These are phyloP conservation scores for Aspergillus melleus DNA, from an alignment of 2,329 filamentous ascomycete genomes.

Conservation along the genomic window DNA sequence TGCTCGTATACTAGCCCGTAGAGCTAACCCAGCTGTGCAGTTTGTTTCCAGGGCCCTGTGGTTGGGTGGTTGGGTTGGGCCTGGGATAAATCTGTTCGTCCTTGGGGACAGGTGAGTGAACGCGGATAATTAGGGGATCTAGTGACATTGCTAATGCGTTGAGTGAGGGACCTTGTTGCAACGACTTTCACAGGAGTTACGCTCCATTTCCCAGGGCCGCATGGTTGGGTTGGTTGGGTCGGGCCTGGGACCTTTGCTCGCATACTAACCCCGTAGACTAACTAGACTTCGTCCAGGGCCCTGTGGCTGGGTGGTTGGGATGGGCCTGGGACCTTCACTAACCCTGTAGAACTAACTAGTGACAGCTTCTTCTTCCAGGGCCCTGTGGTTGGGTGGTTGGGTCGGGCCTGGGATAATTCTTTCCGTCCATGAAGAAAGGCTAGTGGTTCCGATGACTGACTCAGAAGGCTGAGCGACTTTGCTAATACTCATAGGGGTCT, in stretches of 20 bases:
- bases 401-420: not conserved
- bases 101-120: no score
- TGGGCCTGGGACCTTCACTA: not conserved
- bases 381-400: not conserved
- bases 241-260: not conserved
- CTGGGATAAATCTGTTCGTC: no score
- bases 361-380: not conserved
- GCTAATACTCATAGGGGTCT: not conserved
- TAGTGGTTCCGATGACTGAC: not conserved
- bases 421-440: not conserved
- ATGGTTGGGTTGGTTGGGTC: conserved; percentile 6
- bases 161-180: no score
- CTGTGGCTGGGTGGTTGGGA: not conserved
- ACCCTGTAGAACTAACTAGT: not conserved
- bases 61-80: no score
- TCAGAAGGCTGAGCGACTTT: not conserved
- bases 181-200: no score
- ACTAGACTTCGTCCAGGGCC: not conserved
- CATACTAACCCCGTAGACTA: not conserved
- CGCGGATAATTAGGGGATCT: no score
- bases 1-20: no score
- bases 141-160: no score
- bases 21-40: no score
- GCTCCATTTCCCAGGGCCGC: not conserved
- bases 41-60: no score